Evolutionary conservation across 2,329 filamentous ascomycete species (phyloP), one percentile per base, ranked within the genome.

Genomic region (Claviceps paspali): DNA sequence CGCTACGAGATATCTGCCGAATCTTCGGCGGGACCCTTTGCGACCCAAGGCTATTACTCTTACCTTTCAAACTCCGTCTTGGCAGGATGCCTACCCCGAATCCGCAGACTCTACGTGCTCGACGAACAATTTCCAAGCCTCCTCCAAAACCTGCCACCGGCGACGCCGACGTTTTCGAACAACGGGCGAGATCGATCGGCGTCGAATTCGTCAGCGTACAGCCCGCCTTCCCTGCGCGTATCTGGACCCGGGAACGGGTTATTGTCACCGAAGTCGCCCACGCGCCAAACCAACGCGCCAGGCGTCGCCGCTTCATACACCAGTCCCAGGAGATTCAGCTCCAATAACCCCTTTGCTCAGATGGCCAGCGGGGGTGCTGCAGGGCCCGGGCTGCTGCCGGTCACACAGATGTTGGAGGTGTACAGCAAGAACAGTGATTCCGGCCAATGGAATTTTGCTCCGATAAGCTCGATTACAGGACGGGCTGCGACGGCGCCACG

Each of bases 31-130:
- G 72, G 75, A 17, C 67, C 76, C 9, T 80, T 74, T 42, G 60
- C 65, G 7, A 69, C 69, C 1, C 57, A 64, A 8, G 70, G 69
- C 14, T 92, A 94, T 61, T 93, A 95, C 57, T 73, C 75, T 42
- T 94, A 94, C 57, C 73, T 96, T 15, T 78, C 84, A 19, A 73
- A 73, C n/a, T 93, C 84, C 0, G 72, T 96, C 23, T 73, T 91
- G 42, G 71, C 76, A 12, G 80, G 79, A 43, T 72, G 75, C 6
- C 68, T 96, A 6, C 85, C 86, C 1, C 72, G 70, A 26, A 67
- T 96, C 7, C 69, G 69, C 26, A 73, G 78, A 17, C 70, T 96
- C 6, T 95, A 92, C 53, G 88, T 95, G 14, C 80, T 84, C 35
- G 86, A 95, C 49, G 73, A 80, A 19, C 68, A 73, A 35, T 94